Percentiles rank a stretch among this genome's conserved stretches.
These are phyloP conservation scores for Pleurotus platypus DNA, from an alignment of 768 basidiomycete species.

Conservation along the genomic window DNA sequence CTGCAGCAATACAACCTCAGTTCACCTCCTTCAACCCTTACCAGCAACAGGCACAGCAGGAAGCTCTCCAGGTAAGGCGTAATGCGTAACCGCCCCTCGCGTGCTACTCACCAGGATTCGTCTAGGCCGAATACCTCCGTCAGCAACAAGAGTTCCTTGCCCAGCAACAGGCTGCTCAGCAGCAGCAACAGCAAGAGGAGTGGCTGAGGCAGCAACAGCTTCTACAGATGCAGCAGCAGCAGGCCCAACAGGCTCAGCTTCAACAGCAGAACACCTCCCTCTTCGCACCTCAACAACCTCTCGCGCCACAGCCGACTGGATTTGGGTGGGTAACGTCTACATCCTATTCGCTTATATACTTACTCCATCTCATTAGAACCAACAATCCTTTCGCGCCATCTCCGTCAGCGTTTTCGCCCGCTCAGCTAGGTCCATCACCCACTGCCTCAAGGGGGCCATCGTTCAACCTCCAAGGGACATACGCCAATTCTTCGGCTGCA, in stretches of 20 bases:
- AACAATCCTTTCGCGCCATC: constrained; percentile 92
- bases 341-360: background rate
- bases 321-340: constrained; percentile 52
- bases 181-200: constrained; percentile 44
- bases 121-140: constrained; percentile 65
- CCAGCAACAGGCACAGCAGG: constrained; percentile 89
- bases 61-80: constrained; percentile 59
- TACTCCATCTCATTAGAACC: constrained; percentile 47
- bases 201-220: constrained; percentile 41
- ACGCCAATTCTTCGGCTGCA: constrained; percentile 48
- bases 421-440: constrained; percentile 14
- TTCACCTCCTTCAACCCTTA: constrained; percentile 94
- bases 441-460: constrained; percentile 33
- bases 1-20: constrained; percentile 67
- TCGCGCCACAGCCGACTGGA: constrained; percentile 64
- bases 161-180: constrained; percentile 51
- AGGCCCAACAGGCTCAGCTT: constrained; percentile 38
- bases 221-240: constrained; percentile 49
- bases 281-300: constrained; percentile 42
- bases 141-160: constrained; percentile 69
- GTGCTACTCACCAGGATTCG: constrained; percentile 18
- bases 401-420: constrained; percentile 25
- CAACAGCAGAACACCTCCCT: constrained; percentile 31
- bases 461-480: constrained; percentile 72
- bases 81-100: background rate